These are phyloP conservation scores for Hypoxylon sp. DNA, from an alignment of 2,329 filamentous ascomycete species.

Conservation along the genomic window DNA sequence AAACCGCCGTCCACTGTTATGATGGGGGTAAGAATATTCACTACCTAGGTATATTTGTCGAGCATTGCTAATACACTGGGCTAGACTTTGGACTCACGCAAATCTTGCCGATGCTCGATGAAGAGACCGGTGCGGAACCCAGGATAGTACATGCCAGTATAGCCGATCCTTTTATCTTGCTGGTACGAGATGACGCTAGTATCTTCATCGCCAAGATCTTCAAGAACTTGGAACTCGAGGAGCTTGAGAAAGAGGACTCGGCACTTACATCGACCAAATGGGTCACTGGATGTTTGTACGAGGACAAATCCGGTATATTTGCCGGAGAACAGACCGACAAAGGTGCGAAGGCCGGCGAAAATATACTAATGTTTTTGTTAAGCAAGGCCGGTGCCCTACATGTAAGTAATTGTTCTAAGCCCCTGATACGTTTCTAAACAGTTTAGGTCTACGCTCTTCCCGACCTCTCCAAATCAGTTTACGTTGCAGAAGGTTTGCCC, in stretches of 20 bases:
- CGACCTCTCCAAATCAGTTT: constrained; percentile 77
- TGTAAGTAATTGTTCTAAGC: constrained; percentile 63
- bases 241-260: constrained; percentile 74
- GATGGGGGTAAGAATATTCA: constrained; percentile 77
- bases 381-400: constrained; percentile 79
- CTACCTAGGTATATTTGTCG: constrained; percentile 8
- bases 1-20: constrained; percentile 89
- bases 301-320: constrained; percentile 72
- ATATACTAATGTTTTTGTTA: constrained; percentile 80
- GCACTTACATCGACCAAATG: constrained; percentile 74
- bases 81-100: constrained; percentile 87
- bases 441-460: constrained; percentile 81
- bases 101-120: constrained; percentile 92
- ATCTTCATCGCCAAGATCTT: constrained; percentile 84
- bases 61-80: constrained; percentile 29
- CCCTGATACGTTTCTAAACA: constrained; percentile 29
- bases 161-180: constrained; percentile 84
- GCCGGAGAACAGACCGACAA: constrained; percentile 57
- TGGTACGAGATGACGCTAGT: constrained; percentile 86
- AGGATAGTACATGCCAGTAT: constrained; percentile 85
- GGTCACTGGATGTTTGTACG: constrained; percentile 86
- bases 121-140: constrained; percentile 85
- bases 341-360: constrained; percentile 57
- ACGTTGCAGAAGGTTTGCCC: constrained; percentile 79
- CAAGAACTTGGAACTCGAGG: constrained; percentile 85